phyloP scores from a whole-genome alignment of 108 stramenopile species.

The Schizochytrium sp. region DNA sequence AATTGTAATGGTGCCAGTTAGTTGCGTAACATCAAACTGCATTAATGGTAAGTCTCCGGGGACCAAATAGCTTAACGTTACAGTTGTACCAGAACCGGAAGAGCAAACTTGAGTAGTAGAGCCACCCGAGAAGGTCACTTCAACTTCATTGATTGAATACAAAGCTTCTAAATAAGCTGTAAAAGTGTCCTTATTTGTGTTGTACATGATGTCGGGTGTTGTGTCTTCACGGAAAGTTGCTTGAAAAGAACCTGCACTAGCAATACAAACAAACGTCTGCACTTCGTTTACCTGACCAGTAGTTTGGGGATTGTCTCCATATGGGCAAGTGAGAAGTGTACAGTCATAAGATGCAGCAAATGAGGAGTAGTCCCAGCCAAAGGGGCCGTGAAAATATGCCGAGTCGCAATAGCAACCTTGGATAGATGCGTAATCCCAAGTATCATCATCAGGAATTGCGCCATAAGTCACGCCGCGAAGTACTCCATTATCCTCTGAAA shows the following conservation, averaged over 20 bases:
- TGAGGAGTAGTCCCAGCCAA: conserved; percentile 58
- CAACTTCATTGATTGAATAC: conserved; percentile 20
- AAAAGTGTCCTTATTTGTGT: conserved; percentile 64
- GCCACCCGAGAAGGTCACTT: conserved; percentile 37
- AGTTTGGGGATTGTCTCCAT: conserved; percentile 70
- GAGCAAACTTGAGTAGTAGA: conserved; percentile 14
- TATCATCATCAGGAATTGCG: background rate
- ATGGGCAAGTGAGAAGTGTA: conserved; percentile 65
- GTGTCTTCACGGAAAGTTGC: conserved; percentile 60
- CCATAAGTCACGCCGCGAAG: background rate
- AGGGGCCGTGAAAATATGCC: conserved; percentile 7
- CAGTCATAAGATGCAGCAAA: conserved; percentile 70
- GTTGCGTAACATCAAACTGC: background rate
- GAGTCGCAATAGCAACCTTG: conserved; percentile 72
- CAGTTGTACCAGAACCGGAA: background rate
- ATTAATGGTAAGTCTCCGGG: conserved; percentile 47
- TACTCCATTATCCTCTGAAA: background rate
- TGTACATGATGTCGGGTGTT: conserved; percentile 58
- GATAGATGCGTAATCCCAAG: conserved; percentile 60
- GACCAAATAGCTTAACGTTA: background rate
- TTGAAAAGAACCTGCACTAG: conserved; percentile 64
- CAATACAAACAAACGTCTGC: conserved; percentile 71
- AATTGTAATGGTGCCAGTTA: background rate
- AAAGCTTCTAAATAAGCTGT: background rate
- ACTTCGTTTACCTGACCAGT: conserved; percentile 75